Percentiles rank a stretch among this genome's conserved stretches.
Evolutionary conservation across 257 asterid species (phyloP).

Genomic region (Lycium barbarum): DNA sequence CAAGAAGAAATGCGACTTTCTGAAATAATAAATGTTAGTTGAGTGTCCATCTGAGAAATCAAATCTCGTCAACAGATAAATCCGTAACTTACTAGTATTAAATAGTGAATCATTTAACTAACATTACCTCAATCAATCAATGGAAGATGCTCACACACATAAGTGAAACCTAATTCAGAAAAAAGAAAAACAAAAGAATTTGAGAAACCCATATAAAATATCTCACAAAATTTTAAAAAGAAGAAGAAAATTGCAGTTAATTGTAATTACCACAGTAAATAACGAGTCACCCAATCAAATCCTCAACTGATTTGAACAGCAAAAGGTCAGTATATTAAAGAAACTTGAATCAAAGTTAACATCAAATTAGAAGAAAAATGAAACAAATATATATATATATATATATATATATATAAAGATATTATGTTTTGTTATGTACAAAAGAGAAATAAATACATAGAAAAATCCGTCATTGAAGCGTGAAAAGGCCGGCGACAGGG

Average conservation of each 20-base stretch:
- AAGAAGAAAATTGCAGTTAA: neutral
- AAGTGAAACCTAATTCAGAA: no score
- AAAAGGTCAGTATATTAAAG: neutral
- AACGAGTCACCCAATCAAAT: neutral
- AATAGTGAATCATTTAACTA: neutral
- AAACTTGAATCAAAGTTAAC: neutral
- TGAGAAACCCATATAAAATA: neutral
- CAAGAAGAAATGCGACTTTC: no score
- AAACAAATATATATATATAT: neutral
- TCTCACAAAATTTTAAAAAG: neutral
- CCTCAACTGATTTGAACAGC: neutral
- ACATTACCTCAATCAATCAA: slow-evolving; percentile 16
- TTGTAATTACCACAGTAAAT: neutral
- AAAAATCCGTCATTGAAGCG: slow-evolving; percentile 7
- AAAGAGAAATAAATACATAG: neutral
- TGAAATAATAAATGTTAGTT: no score
- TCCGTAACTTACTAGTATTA: no score
- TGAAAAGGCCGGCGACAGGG: slow-evolving; percentile 24
- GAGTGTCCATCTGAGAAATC: no score
- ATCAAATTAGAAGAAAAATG: neutral
- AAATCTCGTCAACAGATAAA: no score
- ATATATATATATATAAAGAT: no score
- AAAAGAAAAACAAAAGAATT: neutral
- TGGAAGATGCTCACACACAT: neutral
- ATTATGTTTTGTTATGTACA: no score